A percentile compares a stretch with the other conserved stretches of the same genome.
phyloP scores from a whole-genome alignment of 371 early-diverging fungal species.

The Mucor sp. region DNA sequence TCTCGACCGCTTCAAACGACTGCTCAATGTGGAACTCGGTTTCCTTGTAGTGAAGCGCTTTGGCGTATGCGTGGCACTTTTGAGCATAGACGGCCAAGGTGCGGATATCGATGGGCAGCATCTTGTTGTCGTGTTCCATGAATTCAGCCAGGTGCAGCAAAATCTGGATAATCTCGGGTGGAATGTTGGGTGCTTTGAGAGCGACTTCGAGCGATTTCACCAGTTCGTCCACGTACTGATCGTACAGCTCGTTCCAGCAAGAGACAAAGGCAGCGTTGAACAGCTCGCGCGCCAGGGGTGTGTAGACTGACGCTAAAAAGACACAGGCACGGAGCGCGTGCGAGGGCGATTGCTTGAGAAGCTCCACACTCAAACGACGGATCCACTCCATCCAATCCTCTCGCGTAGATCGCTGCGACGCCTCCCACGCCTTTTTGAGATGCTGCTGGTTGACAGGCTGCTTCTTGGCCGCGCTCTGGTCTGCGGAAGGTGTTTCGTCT shows the following conservation, averaged over 20 bases:
- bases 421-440: slow-evolving; percentile 93
- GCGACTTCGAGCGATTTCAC: slow-evolving; percentile 87
- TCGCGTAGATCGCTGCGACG: slow-evolving; percentile 85
- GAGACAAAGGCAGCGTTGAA: slow-evolving; percentile 98
- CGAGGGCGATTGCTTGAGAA: slow-evolving; percentile 96
- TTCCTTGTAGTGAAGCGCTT: slow-evolving; percentile 97
- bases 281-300: slow-evolving; percentile 86
- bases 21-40: slow-evolving; percentile 91
- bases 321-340: slow-evolving; percentile 94
- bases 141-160: slow-evolving; percentile 95
- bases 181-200: slow-evolving; percentile 81
- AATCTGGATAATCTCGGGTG: slow-evolving; percentile 91
- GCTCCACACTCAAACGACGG: slow-evolving; percentile 84
- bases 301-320: slow-evolving; percentile 79
- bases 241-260: slow-evolving; percentile 93
- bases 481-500: slow-evolving; percentile 58
- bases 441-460: slow-evolving; percentile 88
- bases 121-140: slow-evolving; percentile 98
- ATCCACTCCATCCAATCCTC: slow-evolving; percentile 99
- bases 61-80: slow-evolving; percentile 95
- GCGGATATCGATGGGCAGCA: slow-evolving; percentile 91
- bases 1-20: slow-evolving; percentile 85
- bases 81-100: slow-evolving; percentile 90
- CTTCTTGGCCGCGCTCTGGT: slow-evolving; percentile 59
- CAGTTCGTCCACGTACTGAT: slow-evolving; percentile 92